Evolutionary conservation across 2,329 filamentous ascomycete species (phyloP).

Genomic region (Stagonosporopsis chrysanthemi): DNA sequence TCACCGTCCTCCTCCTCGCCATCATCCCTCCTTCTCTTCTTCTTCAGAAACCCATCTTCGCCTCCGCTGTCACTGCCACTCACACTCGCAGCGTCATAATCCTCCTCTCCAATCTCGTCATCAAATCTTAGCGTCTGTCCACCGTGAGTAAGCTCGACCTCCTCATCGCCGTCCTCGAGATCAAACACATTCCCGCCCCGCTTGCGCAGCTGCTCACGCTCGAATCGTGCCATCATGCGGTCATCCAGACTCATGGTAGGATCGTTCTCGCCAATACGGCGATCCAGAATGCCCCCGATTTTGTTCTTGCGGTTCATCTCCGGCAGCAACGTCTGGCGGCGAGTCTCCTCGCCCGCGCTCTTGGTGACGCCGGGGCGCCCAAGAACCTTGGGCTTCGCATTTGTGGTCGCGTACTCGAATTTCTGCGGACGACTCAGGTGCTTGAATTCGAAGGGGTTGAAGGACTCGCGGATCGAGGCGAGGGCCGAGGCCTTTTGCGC

Average conservation of each 20-base stretch:
- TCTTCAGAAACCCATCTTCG: conserved; percentile 49
- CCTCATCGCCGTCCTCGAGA: conserved; percentile 81
- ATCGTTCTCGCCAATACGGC: conserved; percentile 95
- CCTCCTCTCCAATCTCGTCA: conserved; percentile 63
- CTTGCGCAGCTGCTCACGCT: conserved; percentile 82
- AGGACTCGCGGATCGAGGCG: conserved; percentile 87
- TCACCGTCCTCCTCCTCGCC: conserved; percentile 48
- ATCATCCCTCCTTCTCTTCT: conserved; percentile 56
- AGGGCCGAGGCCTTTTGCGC: conserved; percentile 79
- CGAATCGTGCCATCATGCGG: conserved; percentile 88
- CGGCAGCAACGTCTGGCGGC: conserved; percentile 81
- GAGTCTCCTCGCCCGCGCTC: conserved; percentile 84
- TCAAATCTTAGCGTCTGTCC: conserved; percentile 77
- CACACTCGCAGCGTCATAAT: conserved; percentile 81
- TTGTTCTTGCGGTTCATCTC: conserved; percentile 92
- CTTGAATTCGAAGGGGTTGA: conserved; percentile 98
- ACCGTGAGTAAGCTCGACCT: conserved; percentile 80
- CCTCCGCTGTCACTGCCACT: conserved; percentile 52
- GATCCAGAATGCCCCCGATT: conserved; percentile 89
- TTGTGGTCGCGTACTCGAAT: conserved; percentile 78
- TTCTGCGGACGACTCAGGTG: conserved; percentile 79
- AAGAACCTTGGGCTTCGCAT: conserved; percentile 63
- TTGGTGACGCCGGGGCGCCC: conserved; percentile 85
- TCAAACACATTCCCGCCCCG: conserved; percentile 86
- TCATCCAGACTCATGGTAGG: conserved; percentile 93